phyloP scores from a whole-genome alignment of 345 rosid species.

The Microthlaspi erraticum region DNA sequence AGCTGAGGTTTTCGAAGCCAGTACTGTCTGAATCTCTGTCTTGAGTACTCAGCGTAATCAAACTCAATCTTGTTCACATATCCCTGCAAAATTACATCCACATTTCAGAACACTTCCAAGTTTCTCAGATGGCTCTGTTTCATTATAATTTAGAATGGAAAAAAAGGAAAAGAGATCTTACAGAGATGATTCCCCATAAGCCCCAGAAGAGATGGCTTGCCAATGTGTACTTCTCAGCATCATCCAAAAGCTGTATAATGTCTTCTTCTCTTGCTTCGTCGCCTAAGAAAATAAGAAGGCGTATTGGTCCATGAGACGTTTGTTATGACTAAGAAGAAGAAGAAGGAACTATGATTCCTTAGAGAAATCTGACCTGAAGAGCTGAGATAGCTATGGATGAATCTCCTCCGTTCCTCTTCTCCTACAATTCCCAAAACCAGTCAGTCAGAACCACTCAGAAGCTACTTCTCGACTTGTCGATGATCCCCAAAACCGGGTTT shows the following conservation, averaged over 20 bases:
- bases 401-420: slow-evolving; percentile 66
- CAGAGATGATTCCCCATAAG: slow-evolving; percentile 67
- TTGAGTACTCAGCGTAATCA: slow-evolving; percentile 51
- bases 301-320: neutral
- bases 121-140: neutral
- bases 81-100: slow-evolving; percentile 24
- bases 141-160: neutral
- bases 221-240: slow-evolving; percentile 69
- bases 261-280: slow-evolving; percentile 51
- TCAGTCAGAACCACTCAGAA: neutral
- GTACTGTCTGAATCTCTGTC: slow-evolving; percentile 55
- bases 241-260: slow-evolving; percentile 50
- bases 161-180: slow-evolving; percentile 24
- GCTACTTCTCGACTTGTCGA: neutral
- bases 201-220: slow-evolving; percentile 85
- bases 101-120: slow-evolving; percentile 14
- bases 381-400: slow-evolving; percentile 57
- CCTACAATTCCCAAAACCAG: slow-evolving; percentile 46
- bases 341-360: neutral
- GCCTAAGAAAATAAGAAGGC: slow-evolving; percentile 46
- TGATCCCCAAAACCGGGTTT: slow-evolving; percentile 6
- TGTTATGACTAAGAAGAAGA: slow-evolving; percentile 9
- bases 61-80: slow-evolving; percentile 53
- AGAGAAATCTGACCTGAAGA: slow-evolving; percentile 57
- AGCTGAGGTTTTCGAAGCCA: slow-evolving; percentile 48